Base-by-base conservation (phyloP, 2,329 filamentous ascomycete species). In the Thermochaetoides dissita region DNA sequence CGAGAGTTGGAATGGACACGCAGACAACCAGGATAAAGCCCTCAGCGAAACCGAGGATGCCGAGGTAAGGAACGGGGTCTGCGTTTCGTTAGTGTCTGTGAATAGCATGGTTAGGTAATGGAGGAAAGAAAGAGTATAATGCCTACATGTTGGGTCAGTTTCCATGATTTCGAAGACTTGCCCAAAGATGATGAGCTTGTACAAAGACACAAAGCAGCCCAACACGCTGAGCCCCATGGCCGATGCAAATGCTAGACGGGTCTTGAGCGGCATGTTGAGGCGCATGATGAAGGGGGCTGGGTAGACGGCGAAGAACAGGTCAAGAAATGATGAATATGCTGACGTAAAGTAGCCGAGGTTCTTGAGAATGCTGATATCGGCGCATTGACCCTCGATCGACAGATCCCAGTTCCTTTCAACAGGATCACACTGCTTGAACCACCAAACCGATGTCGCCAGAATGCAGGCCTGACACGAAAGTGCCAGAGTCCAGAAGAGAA, bases 401-500 rank as follows among this genome's bases (percentile, higher is more conserved):
- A 24, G 10, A 28, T 45, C 40, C 43, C 43, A 45, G 4, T 38
- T 37, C 6, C 30, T n/a, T 31, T 42, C 43, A 29, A 42, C 34
- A 1, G 43, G 43, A 24, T 42, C 34, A 49, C 57, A 60, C 33
- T 59, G 56, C 9, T 48, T 52, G 32, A 55, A 54, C 52, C 55
- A 58, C 56, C 54, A 58, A 30, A 59, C 43, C 8, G 53, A 54
- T 10, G 54, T 52, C 1, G 51, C 54, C 38, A 58, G 36, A 34
- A 60, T 51, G 41, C 49, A 55, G 6, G 54, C 55, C 45, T 60
- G 57, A 8, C 53, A 60, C 6, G 51, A 51, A 8, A 60, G 41
- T 9, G 52, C 56, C 8, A 59, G 53, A 3, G 42, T 42, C 57
- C 57, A 59, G 40, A 59, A 57, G 2, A 56, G 32, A 30, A 57